These are phyloP conservation scores for Mucor lusitanicus DNA, from an alignment of 371 early-diverging fungal species.

Conservation along the genomic window DNA sequence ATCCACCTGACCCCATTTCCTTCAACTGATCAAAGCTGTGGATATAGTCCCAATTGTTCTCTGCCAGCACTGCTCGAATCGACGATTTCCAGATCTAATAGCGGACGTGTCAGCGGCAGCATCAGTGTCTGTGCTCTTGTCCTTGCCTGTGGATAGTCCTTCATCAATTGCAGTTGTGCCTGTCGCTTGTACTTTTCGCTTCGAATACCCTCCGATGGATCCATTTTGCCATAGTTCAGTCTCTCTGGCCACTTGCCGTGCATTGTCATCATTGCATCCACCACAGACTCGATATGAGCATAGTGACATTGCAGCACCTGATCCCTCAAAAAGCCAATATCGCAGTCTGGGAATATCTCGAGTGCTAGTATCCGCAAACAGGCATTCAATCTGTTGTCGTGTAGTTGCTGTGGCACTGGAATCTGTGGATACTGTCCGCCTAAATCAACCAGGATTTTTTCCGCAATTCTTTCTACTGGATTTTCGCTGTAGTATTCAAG, in stretches of 20 bases:
- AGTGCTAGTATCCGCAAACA: slow-evolving; percentile 41
- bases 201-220: slow-evolving; percentile 36
- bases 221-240: slow-evolving; percentile 36
- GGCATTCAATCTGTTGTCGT: slow-evolving; percentile 28
- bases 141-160: slow-evolving; percentile 47
- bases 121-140: not conserved
- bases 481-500: slow-evolving; percentile 37
- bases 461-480: slow-evolving; percentile 46
- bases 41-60: slow-evolving; percentile 57
- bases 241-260: slow-evolving; percentile 31
- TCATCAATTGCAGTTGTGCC: slow-evolving; percentile 29
- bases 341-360: slow-evolving; percentile 56
- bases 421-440: slow-evolving; percentile 46
- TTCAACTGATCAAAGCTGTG: slow-evolving; percentile 40
- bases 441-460: slow-evolving; percentile 36
- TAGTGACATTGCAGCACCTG: slow-evolving; percentile 24
- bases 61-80: slow-evolving; percentile 58
- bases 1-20: slow-evolving; percentile 46
- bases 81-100: slow-evolving; percentile 52
- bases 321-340: slow-evolving; percentile 42
- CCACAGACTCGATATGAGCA: slow-evolving; percentile 42
- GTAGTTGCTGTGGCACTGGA: slow-evolving; percentile 4
- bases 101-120: not conserved
- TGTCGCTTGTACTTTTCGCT: slow-evolving; percentile 40
- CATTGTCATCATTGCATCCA: slow-evolving; percentile 26